Conservation (phyloP, 2,329 filamentous ascomycete genomes). For the Colletotrichum echinochloae region DNA sequence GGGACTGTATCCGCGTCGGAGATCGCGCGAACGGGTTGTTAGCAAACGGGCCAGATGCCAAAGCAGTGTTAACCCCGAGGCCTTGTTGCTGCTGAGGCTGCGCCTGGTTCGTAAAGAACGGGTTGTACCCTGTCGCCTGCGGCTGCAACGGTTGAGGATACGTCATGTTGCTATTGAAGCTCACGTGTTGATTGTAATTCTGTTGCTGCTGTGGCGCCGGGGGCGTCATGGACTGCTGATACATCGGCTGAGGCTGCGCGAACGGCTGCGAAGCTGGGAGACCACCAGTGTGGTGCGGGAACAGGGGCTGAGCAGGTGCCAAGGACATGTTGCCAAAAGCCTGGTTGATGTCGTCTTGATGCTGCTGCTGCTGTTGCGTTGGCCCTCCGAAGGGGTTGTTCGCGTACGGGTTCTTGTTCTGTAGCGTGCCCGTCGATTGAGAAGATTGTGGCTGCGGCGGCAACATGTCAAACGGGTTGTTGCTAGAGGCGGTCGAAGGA, state of each 20-base stretch:
- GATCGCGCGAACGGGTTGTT: conserved; percentile 65
- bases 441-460: conserved; percentile 69
- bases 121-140: conserved; percentile 61
- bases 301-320: conserved; percentile 70
- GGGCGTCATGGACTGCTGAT: conserved; percentile 59
- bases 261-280: conserved; percentile 56
- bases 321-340: conserved; percentile 83
- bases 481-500: conserved; percentile 65
- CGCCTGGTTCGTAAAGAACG: conserved; percentile 59
- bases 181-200: conserved; percentile 52
- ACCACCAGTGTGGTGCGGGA: conserved; percentile 81
- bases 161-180: conserved; percentile 58
- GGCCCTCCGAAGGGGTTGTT: conserved; percentile 78
- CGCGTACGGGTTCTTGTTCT: conserved; percentile 69
- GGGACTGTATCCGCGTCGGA: conserved; percentile 63
- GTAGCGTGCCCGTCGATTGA: conserved; percentile 72
- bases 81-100: conserved; percentile 50
- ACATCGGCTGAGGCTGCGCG: conserved; percentile 50
- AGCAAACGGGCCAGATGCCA: conserved; percentile 48
- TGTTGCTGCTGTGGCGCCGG: conserved; percentile 55
- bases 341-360: conserved; percentile 70
- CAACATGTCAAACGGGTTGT: conserved; percentile 77
- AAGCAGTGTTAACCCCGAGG: conserved; percentile 56
- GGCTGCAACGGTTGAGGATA: conserved; percentile 57
- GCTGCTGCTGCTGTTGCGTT: conserved; percentile 51